A percentile compares a stretch with the other conserved stretches of the same genome.
phyloP scores from a whole-genome alignment of 1,139 yeast species.

The Protomyces macrosporus region DNA sequence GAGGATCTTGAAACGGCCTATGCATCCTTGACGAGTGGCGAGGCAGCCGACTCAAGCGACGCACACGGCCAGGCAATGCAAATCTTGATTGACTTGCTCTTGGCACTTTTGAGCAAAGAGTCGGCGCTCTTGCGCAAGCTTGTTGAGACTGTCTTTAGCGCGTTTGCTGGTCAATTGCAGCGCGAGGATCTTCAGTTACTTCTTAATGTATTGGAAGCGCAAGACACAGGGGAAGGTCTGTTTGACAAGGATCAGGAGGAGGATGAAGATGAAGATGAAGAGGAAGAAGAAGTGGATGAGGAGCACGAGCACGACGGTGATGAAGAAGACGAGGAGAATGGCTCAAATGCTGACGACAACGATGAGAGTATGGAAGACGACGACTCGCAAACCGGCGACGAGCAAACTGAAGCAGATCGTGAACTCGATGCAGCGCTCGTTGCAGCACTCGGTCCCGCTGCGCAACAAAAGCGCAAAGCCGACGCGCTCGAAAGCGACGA shows the following conservation, averaged over 20 bases:
- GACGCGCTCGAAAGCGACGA: constrained; percentile 32
- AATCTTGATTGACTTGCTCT: constrained; percentile 64
- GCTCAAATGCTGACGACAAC: not conserved
- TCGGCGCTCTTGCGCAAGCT: constrained; percentile 66
- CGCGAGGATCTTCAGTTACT: constrained; percentile 53
- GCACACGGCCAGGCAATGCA: constrained; percentile 37
- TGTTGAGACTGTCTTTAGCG: constrained; percentile 53
- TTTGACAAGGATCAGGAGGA: constrained; percentile 36
- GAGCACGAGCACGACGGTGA: constrained; percentile 38
- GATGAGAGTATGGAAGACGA: constrained; percentile 11
- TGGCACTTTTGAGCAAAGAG: constrained; percentile 69
- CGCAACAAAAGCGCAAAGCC: not conserved
- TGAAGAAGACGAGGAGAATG: constrained; percentile 22
- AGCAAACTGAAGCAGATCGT: constrained; percentile 50
- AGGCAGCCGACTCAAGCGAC: constrained; percentile 32
- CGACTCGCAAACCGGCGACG: constrained; percentile 24
- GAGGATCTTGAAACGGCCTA: constrained; percentile 55
- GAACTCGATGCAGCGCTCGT: constrained; percentile 55
- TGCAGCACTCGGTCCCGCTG: not conserved
- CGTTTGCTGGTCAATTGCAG: constrained; percentile 47
- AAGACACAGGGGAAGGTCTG: constrained; percentile 55
- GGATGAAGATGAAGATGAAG: constrained; percentile 34
- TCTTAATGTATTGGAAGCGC: constrained; percentile 62
- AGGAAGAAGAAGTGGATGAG: constrained; percentile 32
- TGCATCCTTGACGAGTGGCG: constrained; percentile 38